A percentile compares a stretch with the other conserved stretches of the same genome.
phyloP scores from a whole-genome alignment of 2,329 filamentous ascomycete genomes.

The Chaetomium sp. region DNA sequence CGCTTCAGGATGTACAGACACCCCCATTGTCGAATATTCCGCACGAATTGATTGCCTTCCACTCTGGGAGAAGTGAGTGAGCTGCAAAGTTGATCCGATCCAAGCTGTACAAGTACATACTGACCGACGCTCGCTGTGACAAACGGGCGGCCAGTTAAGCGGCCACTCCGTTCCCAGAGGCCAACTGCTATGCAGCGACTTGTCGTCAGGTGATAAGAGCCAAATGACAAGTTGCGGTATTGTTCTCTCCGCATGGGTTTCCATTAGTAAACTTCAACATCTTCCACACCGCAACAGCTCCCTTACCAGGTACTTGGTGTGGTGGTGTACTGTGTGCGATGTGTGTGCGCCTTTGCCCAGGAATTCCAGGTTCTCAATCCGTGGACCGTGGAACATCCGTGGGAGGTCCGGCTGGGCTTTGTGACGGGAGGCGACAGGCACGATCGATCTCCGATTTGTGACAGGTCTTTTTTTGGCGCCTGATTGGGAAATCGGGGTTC shows the following conservation, averaged over 20 bases:
- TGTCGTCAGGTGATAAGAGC: neutral
- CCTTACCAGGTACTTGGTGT: neutral
- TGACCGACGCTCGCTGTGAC: neutral
- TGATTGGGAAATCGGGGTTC: neutral
- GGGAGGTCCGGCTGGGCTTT: neutral
- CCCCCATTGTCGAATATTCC: constrained; percentile 12
- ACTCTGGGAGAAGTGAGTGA: neutral
- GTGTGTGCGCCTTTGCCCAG: neutral
- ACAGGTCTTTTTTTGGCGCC: neutral
- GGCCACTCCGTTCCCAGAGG: neutral
- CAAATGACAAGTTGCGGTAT: neutral
- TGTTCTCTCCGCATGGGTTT: too few relatives aligned
- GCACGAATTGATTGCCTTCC: constrained; percentile 5
- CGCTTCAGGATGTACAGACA: neutral
- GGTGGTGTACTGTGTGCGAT: neutral
- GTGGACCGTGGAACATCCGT: neutral
- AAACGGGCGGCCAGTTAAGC: neutral
- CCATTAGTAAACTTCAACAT: neutral
- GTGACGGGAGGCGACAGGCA: neutral
- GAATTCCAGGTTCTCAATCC: neutral
- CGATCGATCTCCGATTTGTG: constrained; percentile 16
- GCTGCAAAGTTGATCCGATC: too few relatives aligned
- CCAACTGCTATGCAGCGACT: neutral
- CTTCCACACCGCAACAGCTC: neutral
- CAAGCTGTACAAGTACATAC: neutral